These are phyloP conservation scores for Apocynum venetum DNA, from an alignment of 257 asterid species.

Conservation along the genomic window DNA sequence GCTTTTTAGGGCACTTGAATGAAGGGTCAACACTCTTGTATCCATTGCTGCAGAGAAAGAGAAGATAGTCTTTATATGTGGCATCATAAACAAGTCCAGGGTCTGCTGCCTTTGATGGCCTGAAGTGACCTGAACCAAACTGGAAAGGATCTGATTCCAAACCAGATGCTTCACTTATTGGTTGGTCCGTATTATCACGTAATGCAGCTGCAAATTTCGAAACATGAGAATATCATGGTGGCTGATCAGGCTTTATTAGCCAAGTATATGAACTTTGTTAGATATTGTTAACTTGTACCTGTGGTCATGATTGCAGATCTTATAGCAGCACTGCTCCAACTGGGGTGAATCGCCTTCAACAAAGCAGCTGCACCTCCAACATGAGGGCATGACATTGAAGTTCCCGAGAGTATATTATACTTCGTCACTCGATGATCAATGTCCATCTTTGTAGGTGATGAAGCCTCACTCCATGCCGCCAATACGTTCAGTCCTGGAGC, in stretches of 20 bases:
- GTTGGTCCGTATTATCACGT: constrained; percentile 41
- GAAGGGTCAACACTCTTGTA: constrained; percentile 26
- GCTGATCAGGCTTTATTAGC: neutral
- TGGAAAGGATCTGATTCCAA: constrained; percentile 78
- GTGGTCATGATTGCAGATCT: constrained; percentile 85
- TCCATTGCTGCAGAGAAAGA: constrained; percentile 52
- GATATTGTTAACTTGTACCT: constrained; percentile 23
- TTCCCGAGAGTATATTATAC: constrained; percentile 71
- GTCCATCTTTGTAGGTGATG: constrained; percentile 63
- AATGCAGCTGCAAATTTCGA: constrained; percentile 48
- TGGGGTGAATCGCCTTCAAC: constrained; percentile 82
- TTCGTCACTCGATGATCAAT: constrained; percentile 55
- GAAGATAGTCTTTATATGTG: constrained; percentile 66
- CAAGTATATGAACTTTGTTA: neutral
- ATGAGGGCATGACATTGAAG: constrained; percentile 97
- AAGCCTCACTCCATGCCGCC: constrained; percentile 96
- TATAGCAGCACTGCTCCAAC: constrained; percentile 92
- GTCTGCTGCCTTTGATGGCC: constrained; percentile 83
- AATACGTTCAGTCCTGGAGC: constrained; percentile 84
- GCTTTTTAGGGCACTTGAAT: constrained; percentile 47
- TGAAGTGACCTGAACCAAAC: constrained; percentile 78
- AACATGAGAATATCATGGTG: neutral
- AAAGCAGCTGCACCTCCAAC: constrained; percentile 69
- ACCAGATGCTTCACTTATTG: constrained; percentile 56
- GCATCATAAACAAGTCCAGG: constrained; percentile 89